These are phyloP conservation scores for Jamesozyma rosinii DNA, from an alignment of 805 yeast genomes.

Conservation along the genomic window DNA sequence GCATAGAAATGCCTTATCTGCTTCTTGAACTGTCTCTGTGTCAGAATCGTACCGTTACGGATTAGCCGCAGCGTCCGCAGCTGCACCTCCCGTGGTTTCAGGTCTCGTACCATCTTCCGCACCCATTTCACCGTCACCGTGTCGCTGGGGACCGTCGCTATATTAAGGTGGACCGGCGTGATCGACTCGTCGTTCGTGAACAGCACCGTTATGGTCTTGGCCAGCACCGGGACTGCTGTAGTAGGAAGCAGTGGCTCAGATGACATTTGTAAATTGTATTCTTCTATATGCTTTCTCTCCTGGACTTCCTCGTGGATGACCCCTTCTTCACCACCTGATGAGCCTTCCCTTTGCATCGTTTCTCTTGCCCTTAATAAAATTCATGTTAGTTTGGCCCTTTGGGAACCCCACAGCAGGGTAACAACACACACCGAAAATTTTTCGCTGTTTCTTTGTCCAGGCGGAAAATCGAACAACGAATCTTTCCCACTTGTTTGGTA, in stretches of 20 bases:
- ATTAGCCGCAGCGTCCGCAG: conserved; percentile 23
- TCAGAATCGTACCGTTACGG: conserved; percentile 23
- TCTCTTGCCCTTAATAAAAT: neutral
- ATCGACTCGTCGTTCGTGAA: conserved; percentile 23
- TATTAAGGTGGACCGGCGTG: conserved; percentile 22
- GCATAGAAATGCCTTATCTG: neutral
- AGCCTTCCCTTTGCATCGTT: neutral
- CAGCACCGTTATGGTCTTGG: conserved; percentile 16
- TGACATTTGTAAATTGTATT: conserved; percentile 8
- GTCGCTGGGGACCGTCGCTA: conserved; percentile 17
- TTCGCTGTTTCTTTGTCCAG: too few species aligned
- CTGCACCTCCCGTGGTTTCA: conserved; percentile 12
- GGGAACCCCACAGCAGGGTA: too few species aligned
- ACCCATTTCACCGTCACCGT: conserved; percentile 23
- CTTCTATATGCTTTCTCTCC: neutral
- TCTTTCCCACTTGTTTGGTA: too few species aligned
- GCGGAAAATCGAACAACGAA: too few species aligned
- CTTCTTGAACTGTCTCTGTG: neutral
- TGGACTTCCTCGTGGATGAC: neutral
- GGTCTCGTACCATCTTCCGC: conserved; percentile 23
- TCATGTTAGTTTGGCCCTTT: too few species aligned
- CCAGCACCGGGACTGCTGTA: conserved; percentile 2
- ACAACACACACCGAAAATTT: too few species aligned
- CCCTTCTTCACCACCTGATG: neutral
- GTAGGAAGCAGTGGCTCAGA: conserved; percentile 16